Conservation (phyloP, 805 yeast species). For the Lachancea quebecensis region DNA sequence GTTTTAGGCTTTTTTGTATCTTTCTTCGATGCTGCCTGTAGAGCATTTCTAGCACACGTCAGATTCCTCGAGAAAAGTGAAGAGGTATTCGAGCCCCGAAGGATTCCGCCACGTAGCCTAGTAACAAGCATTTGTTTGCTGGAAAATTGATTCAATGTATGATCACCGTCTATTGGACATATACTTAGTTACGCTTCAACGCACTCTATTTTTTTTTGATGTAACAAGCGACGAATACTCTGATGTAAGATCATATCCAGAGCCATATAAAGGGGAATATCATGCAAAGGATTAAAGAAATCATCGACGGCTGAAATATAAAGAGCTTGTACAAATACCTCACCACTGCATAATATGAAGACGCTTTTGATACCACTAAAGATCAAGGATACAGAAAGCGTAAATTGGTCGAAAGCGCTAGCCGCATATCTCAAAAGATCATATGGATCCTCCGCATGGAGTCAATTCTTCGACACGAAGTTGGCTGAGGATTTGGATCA, state of each 20-base stretch:
- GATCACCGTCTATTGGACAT: too few relatives aligned
- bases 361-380: constrained; percentile 20
- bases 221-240: not conserved
- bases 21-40: not conserved
- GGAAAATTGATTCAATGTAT: too few relatives aligned
- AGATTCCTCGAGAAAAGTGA: not conserved
- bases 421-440: constrained; percentile 25
- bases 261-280: not conserved
- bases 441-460: constrained; percentile 29
- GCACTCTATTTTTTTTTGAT: not conserved
- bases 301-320: not conserved
- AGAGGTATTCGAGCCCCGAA: not conserved
- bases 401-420: constrained; percentile 28
- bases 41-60: not conserved
- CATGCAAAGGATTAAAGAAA: not conserved
- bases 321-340: not conserved
- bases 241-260: not conserved
- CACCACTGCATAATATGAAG: constrained; percentile 15
- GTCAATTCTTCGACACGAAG: constrained; percentile 26
- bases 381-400: constrained; percentile 26
- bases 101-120: too few relatives aligned
- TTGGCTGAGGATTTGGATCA: constrained; percentile 23
- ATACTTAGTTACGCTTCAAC: too few relatives aligned
- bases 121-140: too few relatives aligned
- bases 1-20: constrained; percentile 7